Base-by-base conservation (phyloP, 176 grass and related monocot genomes). In the Rhynchospora breviuscula region DNA sequence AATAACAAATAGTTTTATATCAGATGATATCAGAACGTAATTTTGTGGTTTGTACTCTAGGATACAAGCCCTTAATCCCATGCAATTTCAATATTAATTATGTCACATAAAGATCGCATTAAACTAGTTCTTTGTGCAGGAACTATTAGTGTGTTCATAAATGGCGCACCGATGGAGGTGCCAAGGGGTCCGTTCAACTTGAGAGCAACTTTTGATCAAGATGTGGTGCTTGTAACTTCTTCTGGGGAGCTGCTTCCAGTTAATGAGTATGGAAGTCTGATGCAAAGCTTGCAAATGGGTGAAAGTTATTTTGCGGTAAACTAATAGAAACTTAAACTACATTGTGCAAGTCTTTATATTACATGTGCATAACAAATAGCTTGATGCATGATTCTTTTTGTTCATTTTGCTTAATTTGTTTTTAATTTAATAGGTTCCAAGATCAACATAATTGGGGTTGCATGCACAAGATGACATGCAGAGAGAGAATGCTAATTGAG, bases 81-180 rank as follows among this genome's bases (percentile, higher is more conserved):
- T 78, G 19, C 11, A 14, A 61, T 79, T 59, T 17, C 52, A 60
- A 13, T 40, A 40, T 40, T 5, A 44, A 35, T 6, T 51, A 51
- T 25, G 12, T 54, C 72, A 52, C n/a, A 54, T 44, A 72, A 17
- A 46, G 43, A 46, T 43, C 43, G 44, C 23, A 45, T 71, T 1
- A 45, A 71, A 10, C 13, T 43, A 71, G 7, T 7, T 71, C 6
- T 52, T 14, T 77, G 26, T 79, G 82, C 83, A 97, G 94, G 88
- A 86, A 94, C 85, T 49, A 94, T 98, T 88, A 98, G 90, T 80
- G 95, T 98, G 87, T 94, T 94, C 90, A 94, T 98, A 67, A 98
- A 98, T 60, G 95, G 95, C 71, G 84, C 93, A 29, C 56, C 92
- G 53, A 87, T 85, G 87, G 95, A 98, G 60, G 87, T 98, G 80